Conservation (phyloP, 2,329 filamentous ascomycete species). For the Drechslerella coelobrocha region DNA sequence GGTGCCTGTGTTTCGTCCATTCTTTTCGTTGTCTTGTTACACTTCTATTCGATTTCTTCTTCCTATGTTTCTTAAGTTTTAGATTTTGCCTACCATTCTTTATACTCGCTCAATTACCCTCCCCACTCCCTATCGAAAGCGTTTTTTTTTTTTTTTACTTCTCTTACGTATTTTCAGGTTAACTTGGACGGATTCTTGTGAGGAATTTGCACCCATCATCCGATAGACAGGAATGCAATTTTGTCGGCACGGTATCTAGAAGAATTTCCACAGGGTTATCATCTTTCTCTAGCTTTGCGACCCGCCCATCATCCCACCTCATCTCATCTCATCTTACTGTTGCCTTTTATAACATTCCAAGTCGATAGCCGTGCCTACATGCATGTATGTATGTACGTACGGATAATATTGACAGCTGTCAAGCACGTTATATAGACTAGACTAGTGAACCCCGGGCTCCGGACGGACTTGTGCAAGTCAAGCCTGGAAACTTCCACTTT, state of each 20-base stretch:
- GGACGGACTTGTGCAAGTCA: slow-evolving; percentile 25
- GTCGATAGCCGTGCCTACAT: slow-evolving; percentile 17
- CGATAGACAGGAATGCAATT: slow-evolving; percentile 45
- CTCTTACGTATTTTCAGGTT: slow-evolving; percentile 22
- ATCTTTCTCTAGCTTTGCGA: no score
- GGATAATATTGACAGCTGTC: slow-evolving; percentile 23
- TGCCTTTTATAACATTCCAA: slow-evolving; percentile 11
- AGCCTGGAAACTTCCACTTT: slow-evolving; percentile 20
- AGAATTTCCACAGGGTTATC: slow-evolving; percentile 9
- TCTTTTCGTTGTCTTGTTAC: slow-evolving; percentile 31
- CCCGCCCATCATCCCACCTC: neutral
- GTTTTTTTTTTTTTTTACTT: slow-evolving; percentile 17
- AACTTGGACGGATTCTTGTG: slow-evolving; percentile 13
- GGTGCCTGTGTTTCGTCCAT: slow-evolving; percentile 48
- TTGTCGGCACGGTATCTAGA: slow-evolving; percentile 37
- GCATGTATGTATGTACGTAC: neutral
- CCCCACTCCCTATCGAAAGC: neutral
- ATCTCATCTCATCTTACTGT: slow-evolving; percentile 4
- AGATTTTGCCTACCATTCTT: slow-evolving; percentile 25
- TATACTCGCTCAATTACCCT: slow-evolving; percentile 40
- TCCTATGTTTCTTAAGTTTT: slow-evolving; percentile 4
- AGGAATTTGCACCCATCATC: neutral
- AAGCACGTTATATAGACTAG: slow-evolving; percentile 41
- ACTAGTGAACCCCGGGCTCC: no score
- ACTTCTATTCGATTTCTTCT: slow-evolving; percentile 1